These are phyloP conservation scores for Fusarium chlamydosporum DNA, from an alignment of 2,329 filamentous ascomycete genomes.

Conservation along the genomic window DNA sequence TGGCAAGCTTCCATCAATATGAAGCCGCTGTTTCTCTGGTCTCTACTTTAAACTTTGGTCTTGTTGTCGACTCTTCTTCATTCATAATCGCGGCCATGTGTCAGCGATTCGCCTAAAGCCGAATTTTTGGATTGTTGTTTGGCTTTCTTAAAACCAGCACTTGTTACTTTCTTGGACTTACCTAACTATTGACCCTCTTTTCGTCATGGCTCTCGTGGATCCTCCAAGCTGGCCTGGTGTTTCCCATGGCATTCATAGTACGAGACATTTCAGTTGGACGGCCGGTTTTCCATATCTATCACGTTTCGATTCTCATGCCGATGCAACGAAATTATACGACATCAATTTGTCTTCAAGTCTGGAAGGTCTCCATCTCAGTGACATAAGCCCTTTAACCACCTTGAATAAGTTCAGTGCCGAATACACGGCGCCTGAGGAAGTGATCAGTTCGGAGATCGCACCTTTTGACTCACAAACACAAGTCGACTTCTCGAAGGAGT, in stretches of 20 bases:
- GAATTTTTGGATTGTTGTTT: constrained; percentile 55
- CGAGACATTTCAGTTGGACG: constrained; percentile 58
- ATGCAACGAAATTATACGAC: constrained; percentile 48
- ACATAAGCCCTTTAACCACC: constrained; percentile 55
- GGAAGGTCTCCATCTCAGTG: constrained; percentile 48
- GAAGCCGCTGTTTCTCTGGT: background rate
- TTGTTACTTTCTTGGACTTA: constrained; percentile 54
- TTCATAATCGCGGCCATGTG: constrained; percentile 56
- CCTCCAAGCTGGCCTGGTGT: constrained; percentile 54
- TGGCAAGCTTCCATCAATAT: constrained; percentile 12
- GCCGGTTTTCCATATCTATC: constrained; percentile 27
- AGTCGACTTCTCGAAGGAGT: constrained; percentile 42
- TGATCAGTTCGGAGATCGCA: constrained; percentile 1
- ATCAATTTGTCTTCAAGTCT: constrained; percentile 52
- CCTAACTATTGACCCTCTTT: constrained; percentile 46
- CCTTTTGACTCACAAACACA: constrained; percentile 47
- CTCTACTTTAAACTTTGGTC: constrained; percentile 2
- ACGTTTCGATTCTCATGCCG: constrained; percentile 11
- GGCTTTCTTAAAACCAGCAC: constrained; percentile 61
- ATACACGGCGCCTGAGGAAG: constrained; percentile 13
- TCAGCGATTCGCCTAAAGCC: constrained; percentile 52
- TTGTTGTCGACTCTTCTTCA: constrained; percentile 38
- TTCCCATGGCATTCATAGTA: constrained; percentile 57
- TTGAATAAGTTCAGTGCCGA: constrained; percentile 56
- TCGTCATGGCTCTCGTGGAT: constrained; percentile 55